phyloP scores from a whole-genome alignment of 768 basidiomycete species.

The Austroboletus festivus region DNA sequence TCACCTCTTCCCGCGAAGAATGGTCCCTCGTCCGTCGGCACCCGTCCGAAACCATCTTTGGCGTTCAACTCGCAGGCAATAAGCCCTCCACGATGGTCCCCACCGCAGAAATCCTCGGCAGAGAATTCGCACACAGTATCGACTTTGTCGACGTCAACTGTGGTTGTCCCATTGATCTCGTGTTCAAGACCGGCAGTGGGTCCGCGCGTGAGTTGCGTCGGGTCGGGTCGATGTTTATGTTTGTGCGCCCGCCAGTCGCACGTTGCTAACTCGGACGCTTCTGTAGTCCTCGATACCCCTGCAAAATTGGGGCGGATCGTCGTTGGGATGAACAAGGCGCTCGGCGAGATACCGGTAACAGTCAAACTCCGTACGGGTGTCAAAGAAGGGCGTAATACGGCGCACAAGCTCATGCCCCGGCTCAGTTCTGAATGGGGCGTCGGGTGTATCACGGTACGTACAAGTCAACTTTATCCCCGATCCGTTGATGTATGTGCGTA shows the following conservation, averaged over 20 bases:
- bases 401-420: conserved; percentile 89
- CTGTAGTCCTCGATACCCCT: conserved; percentile 75
- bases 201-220: conserved; percentile 69
- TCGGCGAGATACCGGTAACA: conserved; percentile 89
- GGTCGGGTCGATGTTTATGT: too few relatives aligned
- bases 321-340: conserved; percentile 84
- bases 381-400: conserved; percentile 79
- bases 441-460: conserved; percentile 41
- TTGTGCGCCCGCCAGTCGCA: too few relatives aligned
- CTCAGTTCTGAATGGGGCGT: conserved; percentile 52
- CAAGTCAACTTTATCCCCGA: neutral
- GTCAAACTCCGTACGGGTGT: conserved; percentile 92
- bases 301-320: conserved; percentile 83
- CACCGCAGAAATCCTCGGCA: conserved; percentile 76
- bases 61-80: conserved; percentile 89
- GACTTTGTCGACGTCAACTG: conserved; percentile 96
- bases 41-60: conserved; percentile 82
- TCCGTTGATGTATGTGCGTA: neutral
- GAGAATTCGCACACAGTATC: conserved; percentile 59
- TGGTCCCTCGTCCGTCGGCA: conserved; percentile 92
- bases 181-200: conserved; percentile 88
- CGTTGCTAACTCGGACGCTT: neutral
- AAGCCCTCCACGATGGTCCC: conserved; percentile 76
- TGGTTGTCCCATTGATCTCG: conserved; percentile 96
- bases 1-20: conserved; percentile 86